These are phyloP conservation scores for Claviceps sp. DNA, from an alignment of 2,329 filamentous ascomycete species.

Conservation along the genomic window DNA sequence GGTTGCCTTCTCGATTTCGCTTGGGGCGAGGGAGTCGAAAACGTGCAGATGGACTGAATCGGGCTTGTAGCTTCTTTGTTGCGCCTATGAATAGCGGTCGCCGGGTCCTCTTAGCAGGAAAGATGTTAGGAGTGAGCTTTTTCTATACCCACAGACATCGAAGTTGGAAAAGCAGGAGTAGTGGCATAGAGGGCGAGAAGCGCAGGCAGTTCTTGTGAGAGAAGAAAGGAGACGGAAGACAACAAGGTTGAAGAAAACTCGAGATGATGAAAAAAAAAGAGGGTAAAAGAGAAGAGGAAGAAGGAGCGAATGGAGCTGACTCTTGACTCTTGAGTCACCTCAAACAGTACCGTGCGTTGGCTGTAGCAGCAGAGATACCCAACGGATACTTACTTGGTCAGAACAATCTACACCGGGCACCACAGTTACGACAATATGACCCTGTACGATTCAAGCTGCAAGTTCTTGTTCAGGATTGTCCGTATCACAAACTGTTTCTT, in stretches of 20 bases:
- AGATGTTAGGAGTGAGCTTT: background rate
- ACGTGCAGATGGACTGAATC: background rate
- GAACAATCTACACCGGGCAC: background rate
- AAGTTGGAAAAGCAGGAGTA: background rate
- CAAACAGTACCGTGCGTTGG: background rate
- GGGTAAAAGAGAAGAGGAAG: background rate
- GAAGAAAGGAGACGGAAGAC: background rate
- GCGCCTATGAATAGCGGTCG: background rate
- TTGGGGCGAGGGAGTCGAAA: background rate
- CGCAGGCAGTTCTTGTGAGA: background rate
- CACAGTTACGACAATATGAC: background rate
- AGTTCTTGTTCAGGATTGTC: no score
- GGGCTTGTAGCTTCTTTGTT: background rate
- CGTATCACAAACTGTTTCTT: no score
- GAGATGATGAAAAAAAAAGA: background rate
- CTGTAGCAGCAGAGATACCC: background rate
- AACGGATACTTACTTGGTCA: background rate
- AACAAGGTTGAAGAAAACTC: background rate
- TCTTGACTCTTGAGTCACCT: background rate
- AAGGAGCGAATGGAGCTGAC: background rate
- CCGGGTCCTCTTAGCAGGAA: background rate
- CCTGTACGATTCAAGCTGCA: background rate
- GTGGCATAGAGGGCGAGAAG: background rate
- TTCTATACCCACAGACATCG: background rate
- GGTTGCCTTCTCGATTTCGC: background rate